Conservation (phyloP, 352 stramenopile species). For the Phytophthora sojae region DNA sequence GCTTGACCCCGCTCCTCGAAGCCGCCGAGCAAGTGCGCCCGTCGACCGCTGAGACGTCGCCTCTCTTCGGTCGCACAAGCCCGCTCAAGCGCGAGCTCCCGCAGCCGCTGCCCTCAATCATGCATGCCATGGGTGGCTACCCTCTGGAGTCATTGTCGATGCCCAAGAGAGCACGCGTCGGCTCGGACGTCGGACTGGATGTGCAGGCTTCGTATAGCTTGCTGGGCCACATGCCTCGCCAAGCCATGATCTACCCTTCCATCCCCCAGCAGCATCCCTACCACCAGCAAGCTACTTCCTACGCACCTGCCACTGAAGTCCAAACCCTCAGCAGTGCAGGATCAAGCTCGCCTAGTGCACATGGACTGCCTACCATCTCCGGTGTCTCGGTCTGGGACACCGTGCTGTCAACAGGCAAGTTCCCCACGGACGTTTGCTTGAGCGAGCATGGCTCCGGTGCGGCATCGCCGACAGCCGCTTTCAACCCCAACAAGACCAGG, state of each 20-base stretch:
- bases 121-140: constrained; percentile 52
- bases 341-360: constrained; percentile 18
- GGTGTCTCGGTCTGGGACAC: constrained; percentile 68
- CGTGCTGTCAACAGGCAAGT: constrained; percentile 64
- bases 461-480: constrained; percentile 14
- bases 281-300: constrained; percentile 16
- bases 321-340: constrained; percentile 29
- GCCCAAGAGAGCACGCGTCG: constrained; percentile 46
- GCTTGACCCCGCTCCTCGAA: constrained; percentile 66
- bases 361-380: constrained; percentile 10
- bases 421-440: constrained; percentile 68
- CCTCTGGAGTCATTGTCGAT: constrained; percentile 30
- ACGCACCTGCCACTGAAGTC: constrained; percentile 20
- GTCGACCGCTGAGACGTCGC: constrained; percentile 25
- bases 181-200: constrained; percentile 42
- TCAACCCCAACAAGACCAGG: constrained; percentile 21
- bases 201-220: constrained; percentile 43
- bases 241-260: constrained; percentile 44
- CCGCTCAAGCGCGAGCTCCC: constrained; percentile 36
- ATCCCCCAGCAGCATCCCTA: constrained; percentile 13
- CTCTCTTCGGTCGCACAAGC: constrained; percentile 24
- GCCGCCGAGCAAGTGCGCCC: constrained; percentile 58
- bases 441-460: constrained; percentile 39
- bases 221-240: constrained; percentile 36
- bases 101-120: constrained; percentile 45